phyloP scores from a whole-genome alignment of 1,284 basidiomycete genomes.

The Apiotrichum mycotoxinovorans region DNA sequence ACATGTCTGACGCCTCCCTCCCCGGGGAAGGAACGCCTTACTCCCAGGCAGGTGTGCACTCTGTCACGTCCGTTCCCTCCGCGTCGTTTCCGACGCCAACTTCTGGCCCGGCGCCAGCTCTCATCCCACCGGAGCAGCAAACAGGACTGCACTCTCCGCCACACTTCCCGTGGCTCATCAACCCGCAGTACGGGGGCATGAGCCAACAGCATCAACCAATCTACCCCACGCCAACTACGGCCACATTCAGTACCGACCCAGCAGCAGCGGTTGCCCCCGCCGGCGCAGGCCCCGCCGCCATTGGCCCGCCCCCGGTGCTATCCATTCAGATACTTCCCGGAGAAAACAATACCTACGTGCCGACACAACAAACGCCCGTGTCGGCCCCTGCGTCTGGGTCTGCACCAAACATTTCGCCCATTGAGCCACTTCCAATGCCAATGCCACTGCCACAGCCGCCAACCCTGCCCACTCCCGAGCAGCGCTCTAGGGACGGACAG shows the following conservation, averaged over 20 bases:
- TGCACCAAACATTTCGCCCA: not conserved
- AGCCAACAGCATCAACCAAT: not conserved
- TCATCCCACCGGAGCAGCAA: not conserved
- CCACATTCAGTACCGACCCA: not conserved
- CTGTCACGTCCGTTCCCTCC: not conserved
- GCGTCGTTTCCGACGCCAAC: not conserved
- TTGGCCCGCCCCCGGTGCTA: not conserved
- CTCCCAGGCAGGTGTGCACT: not conserved
- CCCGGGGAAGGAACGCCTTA: not conserved
- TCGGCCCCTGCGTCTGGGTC: not conserved
- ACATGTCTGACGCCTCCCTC: not conserved
- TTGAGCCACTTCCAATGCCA: not conserved
- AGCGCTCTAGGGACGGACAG: not conserved
- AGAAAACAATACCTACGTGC: not conserved
- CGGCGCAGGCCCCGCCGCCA: not conserved
- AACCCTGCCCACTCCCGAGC: not conserved
- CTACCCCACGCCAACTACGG: not conserved
- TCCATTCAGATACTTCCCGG: not conserved
- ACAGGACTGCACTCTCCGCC: not conserved
- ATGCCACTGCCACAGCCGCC: not conserved
- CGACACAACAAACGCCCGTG: not conserved
- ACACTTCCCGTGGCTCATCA: not conserved
- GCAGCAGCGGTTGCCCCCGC: not conserved
- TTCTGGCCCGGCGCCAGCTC: not conserved
- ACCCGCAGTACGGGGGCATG: not conserved